Evolutionary conservation across 257 asterid species (phyloP).

Genomic region (Perilla frutescens): DNA sequence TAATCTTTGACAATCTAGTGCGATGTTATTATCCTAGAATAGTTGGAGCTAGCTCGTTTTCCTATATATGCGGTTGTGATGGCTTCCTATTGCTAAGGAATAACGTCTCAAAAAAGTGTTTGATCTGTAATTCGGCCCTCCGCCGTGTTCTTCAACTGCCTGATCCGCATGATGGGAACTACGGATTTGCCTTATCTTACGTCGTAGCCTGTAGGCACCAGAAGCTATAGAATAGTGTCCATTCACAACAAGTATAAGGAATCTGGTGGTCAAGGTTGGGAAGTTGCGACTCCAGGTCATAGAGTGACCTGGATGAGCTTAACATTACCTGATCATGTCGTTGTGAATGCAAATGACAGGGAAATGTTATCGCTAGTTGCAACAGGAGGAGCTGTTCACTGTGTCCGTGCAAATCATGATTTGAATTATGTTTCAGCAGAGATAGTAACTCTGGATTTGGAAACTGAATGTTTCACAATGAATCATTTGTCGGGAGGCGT

Average conservation of each 20-base stretch:
- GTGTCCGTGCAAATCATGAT: neutral
- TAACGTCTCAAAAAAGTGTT: neutral
- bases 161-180: slow-evolving; percentile 9
- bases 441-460: slow-evolving; percentile 42
- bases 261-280: neutral
- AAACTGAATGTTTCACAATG: slow-evolving; percentile 29
- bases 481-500: neutral
- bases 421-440: neutral
- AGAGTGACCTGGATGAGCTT: slow-evolving; percentile 40
- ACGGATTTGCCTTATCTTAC: neutral
- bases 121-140: slow-evolving; percentile 40
- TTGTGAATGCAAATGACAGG: neutral
- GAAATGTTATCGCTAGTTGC: neutral
- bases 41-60: no score
- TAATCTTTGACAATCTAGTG: no score
- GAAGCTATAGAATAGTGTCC: slow-evolving; percentile 30
- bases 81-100: slow-evolving; percentile 34
- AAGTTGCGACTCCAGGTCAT: slow-evolving; percentile 32
- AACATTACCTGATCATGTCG: slow-evolving; percentile 9
- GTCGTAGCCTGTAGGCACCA: slow-evolving; percentile 3
- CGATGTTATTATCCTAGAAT: no score
- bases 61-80: slow-evolving; percentile 5
- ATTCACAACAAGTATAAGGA: slow-evolving; percentile 15
- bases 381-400: slow-evolving; percentile 23
- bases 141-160: slow-evolving; percentile 36